Conservation (phyloP, 2,329 filamentous ascomycete species). For the Xylariaceae sp. region DNA sequence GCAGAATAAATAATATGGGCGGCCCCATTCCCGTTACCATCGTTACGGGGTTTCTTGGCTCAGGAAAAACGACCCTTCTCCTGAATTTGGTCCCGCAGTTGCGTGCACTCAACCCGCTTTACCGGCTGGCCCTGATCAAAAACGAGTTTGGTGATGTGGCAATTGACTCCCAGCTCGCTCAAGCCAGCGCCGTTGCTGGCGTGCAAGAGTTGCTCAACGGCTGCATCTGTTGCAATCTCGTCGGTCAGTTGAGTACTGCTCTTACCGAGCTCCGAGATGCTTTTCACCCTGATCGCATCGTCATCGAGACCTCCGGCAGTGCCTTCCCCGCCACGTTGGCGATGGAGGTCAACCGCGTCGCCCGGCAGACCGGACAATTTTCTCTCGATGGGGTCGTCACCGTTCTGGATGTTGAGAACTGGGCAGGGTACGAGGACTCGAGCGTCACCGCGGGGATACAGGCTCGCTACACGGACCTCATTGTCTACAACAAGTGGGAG, state of each 20-base stretch:
- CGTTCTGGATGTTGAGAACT: conserved; percentile 93
- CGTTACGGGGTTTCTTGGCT: conserved; percentile 91
- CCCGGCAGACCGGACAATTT: conserved; percentile 65
- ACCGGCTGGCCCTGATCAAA: conserved; percentile 91
- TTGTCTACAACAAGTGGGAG: conserved; percentile 95
- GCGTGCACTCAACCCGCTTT: conserved; percentile 62
- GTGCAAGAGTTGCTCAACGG: conserved; percentile 93
- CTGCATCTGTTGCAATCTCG: conserved; percentile 98
- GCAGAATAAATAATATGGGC: no score
- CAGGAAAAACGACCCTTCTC: conserved; percentile 93
- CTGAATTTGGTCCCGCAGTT: conserved; percentile 92
- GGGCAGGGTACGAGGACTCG: conserved; percentile 87
- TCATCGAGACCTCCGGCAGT: conserved; percentile 88
- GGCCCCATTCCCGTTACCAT: conserved; percentile 82
- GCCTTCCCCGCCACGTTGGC: conserved; percentile 87
- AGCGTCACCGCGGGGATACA: conserved; percentile 85
- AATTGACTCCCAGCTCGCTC: conserved; percentile 86
- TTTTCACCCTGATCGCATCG: conserved; percentile 71
- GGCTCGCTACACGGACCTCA: conserved; percentile 82
- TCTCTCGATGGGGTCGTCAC: conserved; percentile 82
- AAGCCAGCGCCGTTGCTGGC: conserved; percentile 76
- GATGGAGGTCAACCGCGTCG: conserved; percentile 81
- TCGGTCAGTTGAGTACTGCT: conserved; percentile 81
- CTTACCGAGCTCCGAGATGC: conserved; percentile 65
- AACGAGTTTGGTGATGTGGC: conserved; percentile 97